Percentiles rank a stretch among this genome's conserved stretches.
Conservation (phyloP, 2,329 filamentous ascomycete genomes). For the Gremmenia infestans region DNA sequence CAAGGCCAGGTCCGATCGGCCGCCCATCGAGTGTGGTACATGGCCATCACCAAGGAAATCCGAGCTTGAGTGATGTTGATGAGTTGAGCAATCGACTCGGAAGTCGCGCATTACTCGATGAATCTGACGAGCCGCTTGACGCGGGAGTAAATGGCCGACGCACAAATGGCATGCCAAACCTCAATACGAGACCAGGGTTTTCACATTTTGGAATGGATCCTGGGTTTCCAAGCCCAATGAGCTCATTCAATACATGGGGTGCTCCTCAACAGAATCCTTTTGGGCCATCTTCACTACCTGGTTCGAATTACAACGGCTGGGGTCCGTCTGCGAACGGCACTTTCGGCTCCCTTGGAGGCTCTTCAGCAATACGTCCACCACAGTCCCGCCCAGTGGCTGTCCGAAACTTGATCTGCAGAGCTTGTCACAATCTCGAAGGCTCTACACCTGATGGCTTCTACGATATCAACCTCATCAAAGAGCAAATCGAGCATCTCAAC, state of each 20-base stretch:
- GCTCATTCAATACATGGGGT: constrained; percentile 30
- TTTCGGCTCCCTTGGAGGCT: constrained; percentile 42
- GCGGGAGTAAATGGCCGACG: constrained; percentile 33
- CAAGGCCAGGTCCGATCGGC: constrained; percentile 81
- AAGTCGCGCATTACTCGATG: constrained; percentile 81
- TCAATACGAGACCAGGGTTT: constrained; percentile 20
- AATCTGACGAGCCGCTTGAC: constrained; percentile 54
- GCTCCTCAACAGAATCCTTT: constrained; percentile 31
- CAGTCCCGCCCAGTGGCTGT: constrained; percentile 64
- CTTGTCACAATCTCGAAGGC: constrained; percentile 60
- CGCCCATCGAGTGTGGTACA: constrained; percentile 70
- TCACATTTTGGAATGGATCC: constrained; percentile 31
- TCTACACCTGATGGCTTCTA: constrained; percentile 60
- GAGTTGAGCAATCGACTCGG: constrained; percentile 75
- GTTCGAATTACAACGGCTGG: constrained; percentile 27
- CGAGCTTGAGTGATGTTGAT: constrained; percentile 55
- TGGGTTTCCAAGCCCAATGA: constrained; percentile 26
- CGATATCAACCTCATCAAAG: constrained; percentile 59
- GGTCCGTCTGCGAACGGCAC: constrained; percentile 34
- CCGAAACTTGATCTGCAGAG: constrained; percentile 69
- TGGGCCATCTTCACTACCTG: constrained; percentile 30
- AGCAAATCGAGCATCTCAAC: constrained; percentile 55
- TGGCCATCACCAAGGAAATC: constrained; percentile 40
- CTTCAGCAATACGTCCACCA: constrained; percentile 39
- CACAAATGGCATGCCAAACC: constrained; percentile 26